Evolutionary conservation across 306 rosid species (phyloP).

Genomic region (Aeschynomene evenia): DNA sequence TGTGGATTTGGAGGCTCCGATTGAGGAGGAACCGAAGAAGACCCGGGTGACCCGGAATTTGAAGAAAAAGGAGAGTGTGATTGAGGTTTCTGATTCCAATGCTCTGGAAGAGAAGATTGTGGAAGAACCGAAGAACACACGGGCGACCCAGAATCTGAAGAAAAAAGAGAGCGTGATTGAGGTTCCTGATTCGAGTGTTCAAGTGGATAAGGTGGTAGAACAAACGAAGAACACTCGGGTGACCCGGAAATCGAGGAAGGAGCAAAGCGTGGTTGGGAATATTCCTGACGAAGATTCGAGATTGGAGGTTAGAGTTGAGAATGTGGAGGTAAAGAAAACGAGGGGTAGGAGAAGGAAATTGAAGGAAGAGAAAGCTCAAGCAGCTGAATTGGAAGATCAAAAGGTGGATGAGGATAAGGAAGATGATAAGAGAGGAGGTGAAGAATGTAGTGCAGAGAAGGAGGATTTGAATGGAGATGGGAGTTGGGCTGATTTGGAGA

Average conservation of each 20-base stretch:
- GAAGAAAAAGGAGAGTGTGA: not conserved
- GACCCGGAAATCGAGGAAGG: not conserved
- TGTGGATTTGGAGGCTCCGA: not conserved
- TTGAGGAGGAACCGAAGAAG: not conserved
- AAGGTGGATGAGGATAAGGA: not conserved
- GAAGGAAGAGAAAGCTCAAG: constrained; percentile 19
- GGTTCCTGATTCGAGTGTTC: not conserved
- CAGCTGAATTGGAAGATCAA: constrained; percentile 1
- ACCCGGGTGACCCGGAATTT: not conserved
- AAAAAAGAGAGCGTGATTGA: not conserved
- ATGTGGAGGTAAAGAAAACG: constrained; percentile 36
- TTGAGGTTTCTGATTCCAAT: not conserved
- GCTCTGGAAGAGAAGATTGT: not conserved
- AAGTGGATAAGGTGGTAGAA: not conserved
- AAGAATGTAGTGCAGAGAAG: constrained; percentile 18
- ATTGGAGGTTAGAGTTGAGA: constrained; percentile 30
- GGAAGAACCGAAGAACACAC: not conserved
- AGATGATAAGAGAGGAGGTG: constrained; percentile 16
- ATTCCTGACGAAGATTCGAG: constrained; percentile 19
- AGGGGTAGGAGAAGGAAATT: constrained; percentile 37
- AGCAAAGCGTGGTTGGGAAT: not conserved
- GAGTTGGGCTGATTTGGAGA: constrained; percentile 53
- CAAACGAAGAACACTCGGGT: not conserved
- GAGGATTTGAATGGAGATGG: constrained; percentile 11
- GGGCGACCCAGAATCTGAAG: not conserved